Percentiles rank a stretch among this genome's conserved stretches.
These are phyloP conservation scores for Sarocladium strictum DNA, from an alignment of 2,329 filamentous ascomycete genomes.

Conservation along the genomic window DNA sequence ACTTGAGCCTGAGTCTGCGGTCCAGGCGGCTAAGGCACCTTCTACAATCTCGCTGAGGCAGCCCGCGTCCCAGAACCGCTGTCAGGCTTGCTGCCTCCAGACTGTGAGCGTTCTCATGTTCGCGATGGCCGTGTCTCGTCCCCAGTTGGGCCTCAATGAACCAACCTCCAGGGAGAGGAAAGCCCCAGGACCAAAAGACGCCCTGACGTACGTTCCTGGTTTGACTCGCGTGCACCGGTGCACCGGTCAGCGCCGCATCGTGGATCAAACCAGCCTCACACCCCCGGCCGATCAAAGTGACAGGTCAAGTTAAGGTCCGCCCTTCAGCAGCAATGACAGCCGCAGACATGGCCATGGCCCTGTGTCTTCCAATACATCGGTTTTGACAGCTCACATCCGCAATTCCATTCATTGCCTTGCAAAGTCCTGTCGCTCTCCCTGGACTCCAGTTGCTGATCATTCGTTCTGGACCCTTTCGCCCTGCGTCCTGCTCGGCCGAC, in stretches of 20 bases:
- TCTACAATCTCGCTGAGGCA: too few relatives aligned
- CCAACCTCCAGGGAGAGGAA: too few relatives aligned
- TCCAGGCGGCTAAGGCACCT: constrained; percentile 2
- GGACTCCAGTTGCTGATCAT: not conserved
- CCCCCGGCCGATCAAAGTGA: constrained; percentile 4
- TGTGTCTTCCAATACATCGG: not conserved
- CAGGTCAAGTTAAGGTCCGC: not conserved
- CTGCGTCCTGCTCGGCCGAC: not conserved
- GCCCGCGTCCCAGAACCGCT: too few relatives aligned
- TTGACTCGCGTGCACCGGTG: not conserved
- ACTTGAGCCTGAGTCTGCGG: not conserved
- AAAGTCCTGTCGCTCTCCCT: too few relatives aligned
- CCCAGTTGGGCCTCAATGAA: too few relatives aligned
- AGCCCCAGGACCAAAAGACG: too few relatives aligned
- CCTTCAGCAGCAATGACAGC: not conserved
- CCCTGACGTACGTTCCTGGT: too few relatives aligned
- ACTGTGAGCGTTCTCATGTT: too few relatives aligned
- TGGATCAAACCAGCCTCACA: not conserved
- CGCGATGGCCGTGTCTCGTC: too few relatives aligned
- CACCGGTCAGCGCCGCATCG: not conserved
- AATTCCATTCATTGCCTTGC: too few relatives aligned
- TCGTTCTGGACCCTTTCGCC: not conserved
- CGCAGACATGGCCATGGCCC: not conserved
- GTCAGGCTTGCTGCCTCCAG: too few relatives aligned
- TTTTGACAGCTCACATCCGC: not conserved